Percentiles rank a stretch among this genome's conserved stretches.
Evolutionary conservation across 768 basidiomycete species (phyloP).

Genomic region (Amylocystis lapponica): DNA sequence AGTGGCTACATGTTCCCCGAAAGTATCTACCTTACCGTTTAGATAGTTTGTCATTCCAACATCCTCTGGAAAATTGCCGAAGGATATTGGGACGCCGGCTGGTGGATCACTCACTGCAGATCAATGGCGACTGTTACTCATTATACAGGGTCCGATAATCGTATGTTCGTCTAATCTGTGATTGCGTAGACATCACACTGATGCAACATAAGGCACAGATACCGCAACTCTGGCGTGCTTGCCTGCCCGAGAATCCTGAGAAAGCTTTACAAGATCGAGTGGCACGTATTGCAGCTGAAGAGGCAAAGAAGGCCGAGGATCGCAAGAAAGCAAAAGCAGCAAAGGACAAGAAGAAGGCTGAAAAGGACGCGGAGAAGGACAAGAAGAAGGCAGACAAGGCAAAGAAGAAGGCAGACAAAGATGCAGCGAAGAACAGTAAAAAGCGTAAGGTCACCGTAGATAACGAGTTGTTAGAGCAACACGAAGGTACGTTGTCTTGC

Average conservation of each 20-base stretch:
- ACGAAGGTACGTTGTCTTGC: no score
- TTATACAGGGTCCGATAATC: conserved; percentile 23
- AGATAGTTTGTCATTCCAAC: conserved; percentile 21
- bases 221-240: conserved; percentile 23
- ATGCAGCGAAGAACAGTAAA: neutral
- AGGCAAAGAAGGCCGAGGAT: neutral
- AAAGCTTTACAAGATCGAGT: neutral
- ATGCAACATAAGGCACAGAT: conserved; percentile 19
- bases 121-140: conserved; percentile 24
- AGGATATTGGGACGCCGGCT: conserved; percentile 5
- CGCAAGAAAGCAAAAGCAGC: neutral
- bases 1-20: no score
- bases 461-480: no score
- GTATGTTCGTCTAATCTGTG: conserved; percentile 15
- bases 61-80: conserved; percentile 14
- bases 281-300: neutral
- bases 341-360: no score
- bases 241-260: conserved; percentile 1
- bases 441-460: no score
- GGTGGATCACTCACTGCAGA: conserved; percentile 9
- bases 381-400: neutral
- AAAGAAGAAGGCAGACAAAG: neutral
- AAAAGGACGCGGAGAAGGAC: neutral
- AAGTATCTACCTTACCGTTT: no score
- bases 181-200: neutral